A percentile compares a stretch with the other conserved stretches of the same genome.
Evolutionary conservation across 345 rosid species (phyloP).

Genomic region (Kandelia obovata): DNA sequence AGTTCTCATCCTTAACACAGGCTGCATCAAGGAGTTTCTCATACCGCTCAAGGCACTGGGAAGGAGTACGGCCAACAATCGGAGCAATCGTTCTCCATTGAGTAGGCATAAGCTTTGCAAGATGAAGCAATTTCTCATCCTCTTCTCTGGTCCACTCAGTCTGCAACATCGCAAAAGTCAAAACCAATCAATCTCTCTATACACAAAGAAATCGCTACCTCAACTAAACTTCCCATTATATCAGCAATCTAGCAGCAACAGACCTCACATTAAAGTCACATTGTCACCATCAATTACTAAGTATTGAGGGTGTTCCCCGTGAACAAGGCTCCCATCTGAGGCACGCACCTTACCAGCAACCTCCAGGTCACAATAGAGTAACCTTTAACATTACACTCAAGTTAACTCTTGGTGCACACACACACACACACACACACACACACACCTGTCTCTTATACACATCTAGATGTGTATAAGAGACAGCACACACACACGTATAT

Average conservation of each 20-base stretch:
- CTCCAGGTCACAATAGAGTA: too few species aligned
- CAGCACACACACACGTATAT: too few species aligned
- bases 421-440: too few species aligned
- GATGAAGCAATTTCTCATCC: slow-evolving; percentile 98
- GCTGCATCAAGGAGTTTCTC: slow-evolving; percentile 99
- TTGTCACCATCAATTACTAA: not conserved
- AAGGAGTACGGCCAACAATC: slow-evolving; percentile 97
- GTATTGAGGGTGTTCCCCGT: not conserved
- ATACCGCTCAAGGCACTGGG: slow-evolving; percentile 96
- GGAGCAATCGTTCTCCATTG: slow-evolving; percentile 99
- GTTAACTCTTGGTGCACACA: too few species aligned
- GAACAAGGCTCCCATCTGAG: too few species aligned
- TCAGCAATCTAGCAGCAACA: not conserved
- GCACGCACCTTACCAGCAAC: too few species aligned
- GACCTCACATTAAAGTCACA: not conserved
- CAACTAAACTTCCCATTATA: too few species aligned
- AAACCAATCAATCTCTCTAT: slow-evolving; percentile 1
- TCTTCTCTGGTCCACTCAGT: slow-evolving; percentile 99
- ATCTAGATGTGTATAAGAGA: too few species aligned
- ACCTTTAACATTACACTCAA: too few species aligned
- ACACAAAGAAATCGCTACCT: not conserved
- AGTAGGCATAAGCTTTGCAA: slow-evolving; percentile 96
- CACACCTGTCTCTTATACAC: too few species aligned
- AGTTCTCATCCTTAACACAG: slow-evolving; percentile 92
- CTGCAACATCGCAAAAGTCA: slow-evolving; percentile 33